Evolutionary conservation across 306 rosid genomes (phyloP), one percentile per base, ranked within the genome.

Genomic region (Canavalia ensiformis): DNA sequence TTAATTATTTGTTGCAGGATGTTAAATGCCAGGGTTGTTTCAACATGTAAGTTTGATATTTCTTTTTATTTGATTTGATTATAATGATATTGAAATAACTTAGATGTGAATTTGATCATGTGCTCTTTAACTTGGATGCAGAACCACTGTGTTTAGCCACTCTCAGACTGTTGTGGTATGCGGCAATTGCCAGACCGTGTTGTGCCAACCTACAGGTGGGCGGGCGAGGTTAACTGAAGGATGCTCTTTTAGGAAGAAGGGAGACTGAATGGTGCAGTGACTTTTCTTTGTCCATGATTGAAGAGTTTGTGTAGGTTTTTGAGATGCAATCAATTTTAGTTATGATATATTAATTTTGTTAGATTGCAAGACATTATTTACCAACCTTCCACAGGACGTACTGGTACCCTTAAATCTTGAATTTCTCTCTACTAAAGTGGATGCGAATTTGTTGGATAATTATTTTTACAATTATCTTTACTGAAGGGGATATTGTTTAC

Each of bases 201-300:
- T 88, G 54, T 88, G 91, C 78, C 91, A 88, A 57, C 91, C 91
- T 1, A 88, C 91, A 0, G 91, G 91, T 2, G 91, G 91, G 3
- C 59, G 79, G 3, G 89, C 91, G 3, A 68, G 89, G 73, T 55
- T 88, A 29, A 85, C 89, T 0, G 89, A 88, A 70, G 89, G 91
- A 0, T 88, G 89, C 66, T 88, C 91, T 0, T 88, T 88, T 52
- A 82, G 91, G 76, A 88, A 75, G 81, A 88, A 88, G 89, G 90
- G 88, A 11, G 90, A 88, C 18, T 85, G 7, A 65, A 64, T 54
- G 79, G 28, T 59, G 52, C 11, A 3, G 7, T 47, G 4, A 67
- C 54, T 50, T 79, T 79, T 51, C 12, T 75, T 34, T 58, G 7
- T 30, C 4, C 6, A 28, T 47, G 51, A 18, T 50, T 49, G 50